Conservation (phyloP, 257 asterid species). For the Solanum arcanum region DNA sequence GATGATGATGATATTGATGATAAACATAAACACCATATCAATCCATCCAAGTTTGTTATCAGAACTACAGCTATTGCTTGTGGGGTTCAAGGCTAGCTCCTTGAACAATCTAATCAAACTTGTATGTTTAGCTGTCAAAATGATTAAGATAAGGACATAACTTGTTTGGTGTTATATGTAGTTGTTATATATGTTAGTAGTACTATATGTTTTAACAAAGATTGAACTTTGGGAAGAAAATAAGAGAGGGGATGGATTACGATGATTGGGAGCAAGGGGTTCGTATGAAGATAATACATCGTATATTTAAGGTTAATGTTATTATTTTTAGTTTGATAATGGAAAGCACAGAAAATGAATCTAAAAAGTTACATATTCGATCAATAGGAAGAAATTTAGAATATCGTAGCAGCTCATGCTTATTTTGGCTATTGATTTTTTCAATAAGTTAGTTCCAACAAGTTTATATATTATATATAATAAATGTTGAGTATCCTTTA, state of each 20-base stretch:
- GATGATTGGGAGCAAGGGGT: neutral
- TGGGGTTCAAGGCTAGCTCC: neutral
- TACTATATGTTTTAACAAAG: neutral
- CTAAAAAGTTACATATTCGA: fast-evolving
- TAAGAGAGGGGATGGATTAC: neutral
- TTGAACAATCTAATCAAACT: neutral
- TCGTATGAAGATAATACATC: neutral
- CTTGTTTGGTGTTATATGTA: neutral
- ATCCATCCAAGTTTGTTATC: constrained; percentile 23
- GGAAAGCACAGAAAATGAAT: neutral
- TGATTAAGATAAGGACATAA: neutral
- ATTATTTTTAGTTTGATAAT: no score
- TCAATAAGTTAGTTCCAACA: neutral
- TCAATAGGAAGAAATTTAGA: no score
- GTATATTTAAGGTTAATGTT: neutral
- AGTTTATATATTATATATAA: no score
- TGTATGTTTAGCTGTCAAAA: neutral
- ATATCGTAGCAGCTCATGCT: no score
- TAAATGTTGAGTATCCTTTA: neutral
- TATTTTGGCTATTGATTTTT: no score
- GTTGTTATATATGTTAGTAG: neutral
- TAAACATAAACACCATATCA: constrained; percentile 8
- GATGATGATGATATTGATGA: constrained; percentile 9
- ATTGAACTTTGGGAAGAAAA: neutral
- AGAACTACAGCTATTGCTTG: constrained; percentile 22